Percentiles rank a stretch among this genome's conserved stretches.
These are phyloP conservation scores for Phytophthora boehmeriae DNA, from an alignment of 352 stramenopile species.

Conservation along the genomic window DNA sequence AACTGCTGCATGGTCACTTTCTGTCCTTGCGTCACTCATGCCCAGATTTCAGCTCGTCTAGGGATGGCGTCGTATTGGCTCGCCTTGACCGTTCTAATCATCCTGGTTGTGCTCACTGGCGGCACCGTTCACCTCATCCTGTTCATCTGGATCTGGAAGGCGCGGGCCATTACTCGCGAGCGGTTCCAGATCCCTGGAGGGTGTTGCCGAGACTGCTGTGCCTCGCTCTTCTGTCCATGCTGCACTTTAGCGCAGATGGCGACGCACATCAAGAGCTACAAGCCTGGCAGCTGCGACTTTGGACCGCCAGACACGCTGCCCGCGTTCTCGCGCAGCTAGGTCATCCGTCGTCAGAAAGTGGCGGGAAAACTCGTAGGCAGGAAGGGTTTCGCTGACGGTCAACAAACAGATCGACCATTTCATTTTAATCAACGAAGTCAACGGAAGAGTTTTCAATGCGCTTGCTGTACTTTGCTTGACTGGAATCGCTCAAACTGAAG, in stretches of 20 bases:
- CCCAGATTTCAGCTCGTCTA: slow-evolving; percentile 43
- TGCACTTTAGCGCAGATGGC: slow-evolving; percentile 59
- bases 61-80: slow-evolving; percentile 34
- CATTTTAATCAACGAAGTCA: too few relatives aligned
- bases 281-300: slow-evolving; percentile 49
- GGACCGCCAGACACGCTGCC: slow-evolving; percentile 38
- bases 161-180: slow-evolving; percentile 21
- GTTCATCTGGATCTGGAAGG: slow-evolving; percentile 38
- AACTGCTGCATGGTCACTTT: slow-evolving; percentile 55
- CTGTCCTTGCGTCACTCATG: slow-evolving; percentile 45
- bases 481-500: not conserved
- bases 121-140: slow-evolving; percentile 36
- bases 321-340: slow-evolving; percentile 19
- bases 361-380: not conserved
- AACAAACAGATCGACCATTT: too few relatives aligned
- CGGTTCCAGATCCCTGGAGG: slow-evolving; percentile 35
- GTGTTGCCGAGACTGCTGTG: slow-evolving; percentile 30
- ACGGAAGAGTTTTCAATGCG: too few relatives aligned
- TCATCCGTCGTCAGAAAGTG: not conserved
- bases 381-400: too few relatives aligned
- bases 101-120: slow-evolving; percentile 21
- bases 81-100: slow-evolving; percentile 33
- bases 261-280: slow-evolving; percentile 65
- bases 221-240: slow-evolving; percentile 38
- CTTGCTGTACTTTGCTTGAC: not conserved